These are phyloP conservation scores for Luffa acutangula DNA, from an alignment of 306 rosid species.

Conservation along the genomic window DNA sequence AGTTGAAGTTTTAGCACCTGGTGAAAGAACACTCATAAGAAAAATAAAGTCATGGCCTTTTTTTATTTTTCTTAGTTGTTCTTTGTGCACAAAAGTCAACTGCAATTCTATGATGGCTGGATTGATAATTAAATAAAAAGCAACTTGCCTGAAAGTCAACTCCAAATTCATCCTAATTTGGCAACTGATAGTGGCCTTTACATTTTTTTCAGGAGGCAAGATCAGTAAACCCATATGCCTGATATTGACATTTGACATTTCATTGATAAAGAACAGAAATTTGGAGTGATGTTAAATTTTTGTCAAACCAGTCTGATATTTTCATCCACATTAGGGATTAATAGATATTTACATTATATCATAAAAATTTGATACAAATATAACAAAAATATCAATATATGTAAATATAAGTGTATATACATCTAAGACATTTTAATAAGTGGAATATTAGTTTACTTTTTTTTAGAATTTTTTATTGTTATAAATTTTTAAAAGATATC, in stretches of 20 bases:
- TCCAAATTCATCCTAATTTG: conserved; percentile 6
- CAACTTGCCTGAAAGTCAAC: conserved; percentile 5
- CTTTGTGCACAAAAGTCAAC: conserved; percentile 15
- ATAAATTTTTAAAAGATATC: too few species aligned
- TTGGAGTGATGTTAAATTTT: not conserved
- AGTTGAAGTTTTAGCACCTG: not conserved
- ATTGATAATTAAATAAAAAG: not conserved
- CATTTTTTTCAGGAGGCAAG: not conserved
- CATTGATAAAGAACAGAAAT: not conserved
- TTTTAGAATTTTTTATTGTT: too few species aligned
- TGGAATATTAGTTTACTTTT: too few species aligned
- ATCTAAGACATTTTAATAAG: too few species aligned
- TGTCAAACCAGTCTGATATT: too few species aligned
- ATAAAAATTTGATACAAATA: too few species aligned
- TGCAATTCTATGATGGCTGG: not conserved
- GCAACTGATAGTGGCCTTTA: not conserved
- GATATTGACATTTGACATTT: not conserved
- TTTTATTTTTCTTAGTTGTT: not conserved
- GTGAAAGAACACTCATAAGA: not conserved
- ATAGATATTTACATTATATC: too few species aligned
- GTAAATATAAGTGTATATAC: too few species aligned
- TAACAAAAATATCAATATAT: too few species aligned
- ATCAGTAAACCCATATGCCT: not conserved
- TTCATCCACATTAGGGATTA: too few species aligned
- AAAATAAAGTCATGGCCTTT: not conserved